phyloP scores from a whole-genome alignment of 2,329 filamentous ascomycete genomes.

The Orbilia javanica region DNA sequence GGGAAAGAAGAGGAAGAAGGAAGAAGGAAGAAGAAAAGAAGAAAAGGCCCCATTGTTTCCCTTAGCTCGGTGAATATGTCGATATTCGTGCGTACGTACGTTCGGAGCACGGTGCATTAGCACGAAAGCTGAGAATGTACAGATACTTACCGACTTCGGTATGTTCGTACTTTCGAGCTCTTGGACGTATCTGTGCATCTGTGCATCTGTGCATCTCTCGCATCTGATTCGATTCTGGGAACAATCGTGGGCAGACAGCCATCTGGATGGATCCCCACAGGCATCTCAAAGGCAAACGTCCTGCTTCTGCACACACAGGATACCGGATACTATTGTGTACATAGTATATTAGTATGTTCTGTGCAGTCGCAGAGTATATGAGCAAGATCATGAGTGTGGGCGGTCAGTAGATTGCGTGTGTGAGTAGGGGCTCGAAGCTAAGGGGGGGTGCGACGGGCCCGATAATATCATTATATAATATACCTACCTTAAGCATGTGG shows the following conservation, averaged over 20 bases:
- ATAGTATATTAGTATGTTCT: too few species aligned
- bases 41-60: constrained; percentile 32
- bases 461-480: constrained; percentile 36
- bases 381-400: too few species aligned
- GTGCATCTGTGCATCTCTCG: background rate
- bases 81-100: too few species aligned
- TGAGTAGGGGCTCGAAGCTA: constrained; percentile 43
- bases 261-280: constrained; percentile 52
- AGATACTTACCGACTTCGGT: constrained; percentile 36
- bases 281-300: constrained; percentile 25
- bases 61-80: background rate
- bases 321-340: too few species aligned
- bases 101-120: constrained; percentile 48
- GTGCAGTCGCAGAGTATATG: too few species aligned
- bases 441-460: constrained; percentile 27
- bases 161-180: background rate
- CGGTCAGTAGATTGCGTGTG: constrained; percentile 52
- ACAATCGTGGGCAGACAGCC: background rate
- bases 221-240: background rate
- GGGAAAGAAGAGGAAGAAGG: background rate
- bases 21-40: too few species aligned
- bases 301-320: too few species aligned
- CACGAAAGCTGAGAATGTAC: constrained; percentile 11
- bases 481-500: constrained; percentile 13
- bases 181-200: background rate